Conservation (phyloP, 352 stramenopile genomes). For the Phytopythium oedochilum region DNA sequence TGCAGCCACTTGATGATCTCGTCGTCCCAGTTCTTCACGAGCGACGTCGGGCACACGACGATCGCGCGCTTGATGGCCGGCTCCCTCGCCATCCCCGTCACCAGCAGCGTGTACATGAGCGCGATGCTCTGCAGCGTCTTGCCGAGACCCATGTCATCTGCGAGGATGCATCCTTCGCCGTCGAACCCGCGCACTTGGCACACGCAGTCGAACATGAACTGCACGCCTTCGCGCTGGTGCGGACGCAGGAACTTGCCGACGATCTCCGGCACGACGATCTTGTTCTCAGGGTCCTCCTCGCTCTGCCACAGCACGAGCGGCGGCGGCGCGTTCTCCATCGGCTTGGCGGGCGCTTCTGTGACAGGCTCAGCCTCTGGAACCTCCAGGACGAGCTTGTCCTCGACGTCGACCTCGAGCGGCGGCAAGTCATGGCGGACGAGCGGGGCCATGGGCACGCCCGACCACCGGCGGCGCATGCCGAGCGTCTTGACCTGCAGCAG, state of each 20-base stretch:
- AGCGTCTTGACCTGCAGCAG: slow-evolving; percentile 81
- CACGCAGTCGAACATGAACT: slow-evolving; percentile 97
- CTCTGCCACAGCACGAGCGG: slow-evolving; percentile 82
- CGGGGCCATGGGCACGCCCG: slow-evolving; percentile 33
- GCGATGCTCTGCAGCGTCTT: slow-evolving; percentile 88
- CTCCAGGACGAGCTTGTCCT: slow-evolving; percentile 37
- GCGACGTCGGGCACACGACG: slow-evolving; percentile 80
- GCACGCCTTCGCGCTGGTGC: slow-evolving; percentile 95
- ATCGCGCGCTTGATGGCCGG: slow-evolving; percentile 71
- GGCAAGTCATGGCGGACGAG: slow-evolving; percentile 64
- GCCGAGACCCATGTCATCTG: slow-evolving; percentile 86
- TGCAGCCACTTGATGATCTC: slow-evolving; percentile 89
- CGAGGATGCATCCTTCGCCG: slow-evolving; percentile 82
- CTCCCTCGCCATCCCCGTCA: slow-evolving; percentile 56
- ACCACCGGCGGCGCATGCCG: slow-evolving; percentile 69
- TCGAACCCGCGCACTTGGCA: slow-evolving; percentile 69
- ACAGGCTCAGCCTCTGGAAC: slow-evolving; percentile 19
- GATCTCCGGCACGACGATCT: slow-evolving; percentile 85
- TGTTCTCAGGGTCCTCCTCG: slow-evolving; percentile 48
- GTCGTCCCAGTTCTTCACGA: slow-evolving; percentile 90
- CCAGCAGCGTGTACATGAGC: slow-evolving; percentile 82
- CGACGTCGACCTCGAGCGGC: slow-evolving; percentile 57
- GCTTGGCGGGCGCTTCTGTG: slow-evolving; percentile 6
- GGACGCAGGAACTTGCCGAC: slow-evolving; percentile 94
- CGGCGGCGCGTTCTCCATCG: slow-evolving; percentile 32